Evolutionary conservation across 2,329 filamentous ascomycete genomes (phyloP), one percentile per base, ranked within the genome.

Genomic region (Colletotrichum abscissum): DNA sequence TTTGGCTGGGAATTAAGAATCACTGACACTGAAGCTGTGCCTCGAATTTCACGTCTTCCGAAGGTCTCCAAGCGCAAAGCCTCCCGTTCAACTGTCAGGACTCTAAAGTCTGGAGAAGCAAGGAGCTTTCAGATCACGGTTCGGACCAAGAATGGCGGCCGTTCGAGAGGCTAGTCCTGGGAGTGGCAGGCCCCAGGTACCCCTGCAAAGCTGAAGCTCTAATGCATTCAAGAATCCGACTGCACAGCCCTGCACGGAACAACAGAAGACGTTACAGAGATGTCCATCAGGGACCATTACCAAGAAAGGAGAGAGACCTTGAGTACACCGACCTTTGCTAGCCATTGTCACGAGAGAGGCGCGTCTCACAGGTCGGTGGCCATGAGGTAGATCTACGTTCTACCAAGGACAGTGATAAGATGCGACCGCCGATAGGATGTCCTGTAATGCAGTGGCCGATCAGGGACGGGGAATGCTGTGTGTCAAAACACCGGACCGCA

Each of bases 131-230:
- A 65, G 30, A 65, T 26, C 22, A 42, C 33, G 30, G 52, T 57
- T 46, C 33, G 63, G 63, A 38, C 63, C 49, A 65, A 65, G 52
- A 42, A 42, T 30, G 49, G 63, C 52, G 49, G 63, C 52, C 63
- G 30, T 56, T 65, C 46, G 52, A 63, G 52, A 63, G 62, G 30
- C 49, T 55, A 54, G 30, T 52, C 60, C n/a, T 26, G 19, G 30
- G 54, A 33, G 8, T 55, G 46, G 55, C 30, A 60, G 38, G 62
- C 52, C 22, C 26, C 19, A 22, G 35, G 22, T 46, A 11, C 33
- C 63, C 63, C 55, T 67, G 68, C n/a, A 46, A 60, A 70, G 26
- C 46, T 55, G n/a, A 64, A 54, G 62, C 62, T 64, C 59, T 42
- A 70, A 70, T 46, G 22, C 60, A 63, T 63, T 52, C 58, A 30